These are phyloP conservation scores for Inga laurina DNA, from an alignment of 306 rosid species.

Conservation along the genomic window DNA sequence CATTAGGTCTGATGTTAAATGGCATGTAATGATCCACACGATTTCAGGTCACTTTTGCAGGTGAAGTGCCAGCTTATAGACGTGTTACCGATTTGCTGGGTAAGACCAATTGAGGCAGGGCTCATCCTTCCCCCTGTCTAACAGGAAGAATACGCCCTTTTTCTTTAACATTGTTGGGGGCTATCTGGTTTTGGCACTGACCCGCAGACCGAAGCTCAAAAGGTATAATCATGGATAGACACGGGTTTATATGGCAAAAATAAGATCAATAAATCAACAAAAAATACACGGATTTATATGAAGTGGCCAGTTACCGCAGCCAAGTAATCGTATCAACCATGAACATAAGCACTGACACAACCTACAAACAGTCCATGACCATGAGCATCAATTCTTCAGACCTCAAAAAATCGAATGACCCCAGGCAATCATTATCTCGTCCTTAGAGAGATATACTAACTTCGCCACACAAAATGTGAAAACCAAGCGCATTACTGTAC, in stretches of 20 bases:
- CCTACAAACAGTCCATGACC: neutral
- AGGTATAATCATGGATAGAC: neutral
- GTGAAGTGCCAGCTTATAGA: neutral
- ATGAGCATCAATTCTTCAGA: neutral
- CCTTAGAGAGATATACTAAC: neutral
- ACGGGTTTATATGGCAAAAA: neutral
- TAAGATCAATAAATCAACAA: neutral
- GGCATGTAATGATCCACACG: neutral
- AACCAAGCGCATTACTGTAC: neutral
- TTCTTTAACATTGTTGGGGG: neutral
- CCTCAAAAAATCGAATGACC: neutral
- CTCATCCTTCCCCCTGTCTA: neutral
- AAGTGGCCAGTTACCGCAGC: neutral
- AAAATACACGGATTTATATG: neutral
- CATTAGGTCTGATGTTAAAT: neutral
- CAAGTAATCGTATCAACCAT: neutral
- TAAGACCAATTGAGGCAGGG: neutral
- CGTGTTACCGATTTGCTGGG: neutral
- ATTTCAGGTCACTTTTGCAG: neutral
- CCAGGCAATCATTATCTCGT: neutral
- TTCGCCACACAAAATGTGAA: neutral
- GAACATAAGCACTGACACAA: neutral
- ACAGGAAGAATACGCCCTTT: neutral
- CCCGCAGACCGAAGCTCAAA: neutral
- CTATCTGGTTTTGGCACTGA: slow-evolving; percentile 1